Evolutionary conservation across 2,329 filamentous ascomycete genomes (phyloP).

Genomic region (Cadophora sp.): DNA sequence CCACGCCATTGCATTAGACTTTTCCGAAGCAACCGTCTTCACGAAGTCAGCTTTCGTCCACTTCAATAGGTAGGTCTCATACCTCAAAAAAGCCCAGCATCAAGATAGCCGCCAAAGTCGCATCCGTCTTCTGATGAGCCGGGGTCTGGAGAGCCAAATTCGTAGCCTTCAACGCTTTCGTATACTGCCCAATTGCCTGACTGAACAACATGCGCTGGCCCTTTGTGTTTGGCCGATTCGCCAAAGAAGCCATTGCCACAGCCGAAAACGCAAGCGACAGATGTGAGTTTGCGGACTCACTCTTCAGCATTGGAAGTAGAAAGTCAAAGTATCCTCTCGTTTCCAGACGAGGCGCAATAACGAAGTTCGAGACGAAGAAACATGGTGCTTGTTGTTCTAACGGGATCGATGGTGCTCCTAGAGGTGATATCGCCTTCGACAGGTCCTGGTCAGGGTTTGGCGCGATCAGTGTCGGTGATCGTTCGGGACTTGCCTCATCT

Average conservation of each 20-base stretch:
- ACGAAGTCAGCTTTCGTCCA: conserved; percentile 21
- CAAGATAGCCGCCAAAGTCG: conserved; percentile 64
- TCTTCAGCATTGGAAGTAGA: conserved; percentile 60
- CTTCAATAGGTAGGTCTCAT: neutral
- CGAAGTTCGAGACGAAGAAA: conserved; percentile 67
- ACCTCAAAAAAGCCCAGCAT: conserved; percentile 66
- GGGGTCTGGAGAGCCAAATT: conserved; percentile 60
- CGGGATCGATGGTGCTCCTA: conserved; percentile 51
- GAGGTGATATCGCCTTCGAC: conserved; percentile 34
- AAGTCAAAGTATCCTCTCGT: conserved; percentile 65
- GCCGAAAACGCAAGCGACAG: conserved; percentile 64
- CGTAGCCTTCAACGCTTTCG: conserved; percentile 58
- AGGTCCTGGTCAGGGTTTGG: conserved; percentile 22
- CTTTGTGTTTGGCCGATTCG: conserved; percentile 54
- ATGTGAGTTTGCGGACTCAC: conserved; percentile 52
- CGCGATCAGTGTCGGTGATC: conserved; percentile 21
- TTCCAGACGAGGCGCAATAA: conserved; percentile 58
- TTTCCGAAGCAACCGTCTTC: conserved; percentile 56
- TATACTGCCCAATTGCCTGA: conserved; percentile 59
- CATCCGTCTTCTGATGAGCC: conserved; percentile 57
- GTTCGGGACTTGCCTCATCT: conserved; percentile 10
- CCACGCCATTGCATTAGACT: conserved; percentile 63
- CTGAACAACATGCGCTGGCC: conserved; percentile 42
- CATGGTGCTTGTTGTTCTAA: conserved; percentile 62
- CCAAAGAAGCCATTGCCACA: conserved; percentile 62